Evolutionary conservation across 2,329 filamentous ascomycete genomes (phyloP), one percentile per base, ranked within the genome.

Genomic region (Reticulascus tulasneorum): DNA sequence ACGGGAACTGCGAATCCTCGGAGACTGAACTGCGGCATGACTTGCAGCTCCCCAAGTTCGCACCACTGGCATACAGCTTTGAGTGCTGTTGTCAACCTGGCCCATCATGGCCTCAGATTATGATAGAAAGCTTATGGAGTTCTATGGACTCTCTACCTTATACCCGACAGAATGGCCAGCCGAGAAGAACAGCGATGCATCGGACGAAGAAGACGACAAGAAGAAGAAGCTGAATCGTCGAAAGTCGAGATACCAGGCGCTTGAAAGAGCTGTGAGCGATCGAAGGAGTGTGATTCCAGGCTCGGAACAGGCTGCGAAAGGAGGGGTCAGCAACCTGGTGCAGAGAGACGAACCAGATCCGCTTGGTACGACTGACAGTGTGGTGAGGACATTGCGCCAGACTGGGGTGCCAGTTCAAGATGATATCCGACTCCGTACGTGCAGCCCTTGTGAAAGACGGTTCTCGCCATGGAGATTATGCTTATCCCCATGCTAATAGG

Each of bases 321-420:
- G 79, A 53, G 83, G 82, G 20, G 71, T 83, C 29, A 84, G 86
- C 46, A 93, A 82, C 50, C 64, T 91, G 42, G 86, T 94, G 20
- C 86, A 93, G 55, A 85, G 85, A 56, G 93, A 98, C 57, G 94
- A 98, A 60, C 78, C 87, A 3, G 93, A 98, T 63, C 89, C 93
- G 5, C 63, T 98, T 35, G 93, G 93, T n/a, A 81, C 80, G 34
- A 82, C 84, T 2, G 84, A 91, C 38, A 96, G 88, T 55, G 90
- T 98, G 7, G 81, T 96, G 35, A 75, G 82, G 50, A 79, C 87
- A 23, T 64, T 98, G 51, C 82, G 84, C 54, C 76, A 83, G 47
- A 70, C 84, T 45, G 89, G 89, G 3, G 60, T 96, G 26, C 80
- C 84, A 0, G 73, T 96, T 11, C 87, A 96, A 55, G 88, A 96